A percentile compares a stretch with the other conserved stretches of the same genome.
These are phyloP conservation scores for Catharanthus roseus DNA, from an alignment of 257 asterid genomes.

Conservation along the genomic window DNA sequence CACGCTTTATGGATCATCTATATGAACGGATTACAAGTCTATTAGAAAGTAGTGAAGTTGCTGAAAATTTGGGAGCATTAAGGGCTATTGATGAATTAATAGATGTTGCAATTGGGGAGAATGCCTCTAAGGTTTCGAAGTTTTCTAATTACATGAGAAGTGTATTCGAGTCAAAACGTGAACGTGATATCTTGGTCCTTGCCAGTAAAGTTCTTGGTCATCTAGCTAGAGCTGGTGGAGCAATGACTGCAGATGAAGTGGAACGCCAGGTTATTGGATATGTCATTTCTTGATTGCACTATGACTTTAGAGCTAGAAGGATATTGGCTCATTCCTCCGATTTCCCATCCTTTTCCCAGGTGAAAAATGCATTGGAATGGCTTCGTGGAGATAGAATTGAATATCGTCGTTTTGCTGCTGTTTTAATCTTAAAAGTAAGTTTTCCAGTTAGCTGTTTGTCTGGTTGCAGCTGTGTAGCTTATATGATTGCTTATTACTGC, in stretches of 20 bases:
- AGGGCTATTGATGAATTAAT: conserved; percentile 96
- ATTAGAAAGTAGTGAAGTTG: conserved; percentile 76
- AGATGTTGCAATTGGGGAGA: conserved; percentile 83
- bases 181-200: conserved; percentile 74
- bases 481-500: not conserved
- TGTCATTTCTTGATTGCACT: conserved; percentile 13
- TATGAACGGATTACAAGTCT: conserved; percentile 76
- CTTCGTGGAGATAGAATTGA: conserved; percentile 92
- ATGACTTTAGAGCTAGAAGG: conserved; percentile 1
- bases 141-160: conserved; percentile 80
- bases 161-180: conserved; percentile 88
- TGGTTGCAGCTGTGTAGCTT: not conserved
- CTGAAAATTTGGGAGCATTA: conserved; percentile 91
- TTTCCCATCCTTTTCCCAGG: conserved; percentile 37
- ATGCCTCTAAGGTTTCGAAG: conserved; percentile 86
- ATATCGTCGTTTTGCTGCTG: conserved; percentile 94
- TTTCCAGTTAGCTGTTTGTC: conserved; percentile 7
- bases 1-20: conserved; percentile 86
- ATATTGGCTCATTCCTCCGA: conserved; percentile 20
- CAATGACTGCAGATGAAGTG: conserved; percentile 99
- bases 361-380: conserved; percentile 87
- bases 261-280: conserved; percentile 68
- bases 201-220: conserved; percentile 95
- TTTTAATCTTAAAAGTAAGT: conserved; percentile 80
- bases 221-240: conserved; percentile 99